Conservation (phyloP, 2,329 filamentous ascomycete species). For the Sordariomycetes sp. region DNA sequence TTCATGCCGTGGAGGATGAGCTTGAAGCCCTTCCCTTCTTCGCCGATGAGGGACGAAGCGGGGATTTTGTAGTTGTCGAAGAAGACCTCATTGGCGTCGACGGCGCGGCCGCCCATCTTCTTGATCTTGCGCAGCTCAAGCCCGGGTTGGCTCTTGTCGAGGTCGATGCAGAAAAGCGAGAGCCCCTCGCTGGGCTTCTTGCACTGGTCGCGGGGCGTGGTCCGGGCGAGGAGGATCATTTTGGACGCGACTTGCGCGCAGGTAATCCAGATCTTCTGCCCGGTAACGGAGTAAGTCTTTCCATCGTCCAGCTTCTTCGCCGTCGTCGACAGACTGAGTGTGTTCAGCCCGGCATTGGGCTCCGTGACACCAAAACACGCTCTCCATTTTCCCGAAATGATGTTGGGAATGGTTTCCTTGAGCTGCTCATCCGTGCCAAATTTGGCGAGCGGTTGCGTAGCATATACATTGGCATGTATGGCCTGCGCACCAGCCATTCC, state of each 20-base stretch:
- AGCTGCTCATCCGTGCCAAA: slow-evolving; percentile 62
- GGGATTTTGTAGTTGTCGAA: slow-evolving; percentile 71
- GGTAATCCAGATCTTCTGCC: slow-evolving; percentile 87
- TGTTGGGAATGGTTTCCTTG: slow-evolving; percentile 53
- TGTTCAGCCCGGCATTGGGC: slow-evolving; percentile 72
- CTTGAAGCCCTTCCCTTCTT: slow-evolving; percentile 69
- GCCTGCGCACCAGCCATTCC: slow-evolving; percentile 64
- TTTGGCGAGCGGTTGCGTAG: slow-evolving; percentile 64
- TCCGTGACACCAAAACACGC: slow-evolving; percentile 83
- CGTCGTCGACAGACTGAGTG: slow-evolving; percentile 57
- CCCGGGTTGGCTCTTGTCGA: slow-evolving; percentile 50
- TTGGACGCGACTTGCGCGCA: slow-evolving; percentile 73
- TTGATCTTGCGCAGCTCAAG: slow-evolving; percentile 63
- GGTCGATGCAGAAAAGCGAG: slow-evolving; percentile 72
- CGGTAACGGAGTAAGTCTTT: slow-evolving; percentile 53
- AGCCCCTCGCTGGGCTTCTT: slow-evolving; percentile 65
- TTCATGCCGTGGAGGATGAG: slow-evolving; percentile 76
- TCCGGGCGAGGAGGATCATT: slow-evolving; percentile 77
- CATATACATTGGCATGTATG: slow-evolving; percentile 61
- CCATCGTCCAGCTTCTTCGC: slow-evolving; percentile 46
- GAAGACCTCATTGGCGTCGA: slow-evolving; percentile 83
- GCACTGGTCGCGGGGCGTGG: slow-evolving; percentile 58
- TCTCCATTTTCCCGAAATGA: slow-evolving; percentile 63
- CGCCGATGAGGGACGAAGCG: slow-evolving; percentile 55
- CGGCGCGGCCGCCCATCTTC: slow-evolving; percentile 78